phyloP scores from a whole-genome alignment of 768 basidiomycete genomes.

The Zangia roseola region DNA sequence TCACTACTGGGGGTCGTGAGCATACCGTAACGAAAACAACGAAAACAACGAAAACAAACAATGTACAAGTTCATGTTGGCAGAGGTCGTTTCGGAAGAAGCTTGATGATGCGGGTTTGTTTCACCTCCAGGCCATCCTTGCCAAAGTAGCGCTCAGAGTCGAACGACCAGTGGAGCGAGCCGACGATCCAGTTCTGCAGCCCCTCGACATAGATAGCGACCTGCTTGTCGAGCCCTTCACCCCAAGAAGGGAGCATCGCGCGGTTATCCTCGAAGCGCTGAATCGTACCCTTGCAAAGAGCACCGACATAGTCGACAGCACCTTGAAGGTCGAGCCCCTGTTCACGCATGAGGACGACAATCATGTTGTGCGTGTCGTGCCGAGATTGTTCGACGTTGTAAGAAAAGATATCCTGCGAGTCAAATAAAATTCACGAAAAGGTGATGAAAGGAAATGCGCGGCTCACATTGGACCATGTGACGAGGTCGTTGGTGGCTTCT shows the following conservation, averaged over 20 bases:
- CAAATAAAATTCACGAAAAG: background rate
- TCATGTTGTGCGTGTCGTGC: slow-evolving; percentile 69
- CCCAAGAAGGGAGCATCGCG: slow-evolving; percentile 58
- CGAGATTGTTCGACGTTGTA: slow-evolving; percentile 75
- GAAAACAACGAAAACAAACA: background rate
- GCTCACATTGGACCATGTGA: slow-evolving; percentile 47
- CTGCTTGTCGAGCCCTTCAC: slow-evolving; percentile 54
- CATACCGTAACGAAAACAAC: no score
- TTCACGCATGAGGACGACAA: slow-evolving; percentile 65
- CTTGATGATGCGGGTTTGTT: slow-evolving; percentile 50
- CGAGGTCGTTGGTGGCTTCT: slow-evolving; percentile 49
- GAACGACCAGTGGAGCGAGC: slow-evolving; percentile 74
- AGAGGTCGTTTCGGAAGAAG: slow-evolving; percentile 43
- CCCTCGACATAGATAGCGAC: slow-evolving; percentile 59
- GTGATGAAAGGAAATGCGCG: background rate
- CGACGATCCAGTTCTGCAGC: slow-evolving; percentile 71
- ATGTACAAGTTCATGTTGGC: slow-evolving; percentile 5
- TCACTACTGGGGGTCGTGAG: background rate
- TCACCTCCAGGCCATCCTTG: slow-evolving; percentile 50
- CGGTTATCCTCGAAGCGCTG: slow-evolving; percentile 50
- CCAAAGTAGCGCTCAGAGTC: slow-evolving; percentile 71
- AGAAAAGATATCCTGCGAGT: slow-evolving; percentile 64
- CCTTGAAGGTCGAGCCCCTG: slow-evolving; percentile 56
- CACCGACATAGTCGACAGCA: slow-evolving; percentile 64
- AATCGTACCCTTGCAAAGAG: slow-evolving; percentile 56